phyloP scores from a whole-genome alignment of 2,329 filamentous ascomycete genomes.

The Pestalotiopsis fici region DNA sequence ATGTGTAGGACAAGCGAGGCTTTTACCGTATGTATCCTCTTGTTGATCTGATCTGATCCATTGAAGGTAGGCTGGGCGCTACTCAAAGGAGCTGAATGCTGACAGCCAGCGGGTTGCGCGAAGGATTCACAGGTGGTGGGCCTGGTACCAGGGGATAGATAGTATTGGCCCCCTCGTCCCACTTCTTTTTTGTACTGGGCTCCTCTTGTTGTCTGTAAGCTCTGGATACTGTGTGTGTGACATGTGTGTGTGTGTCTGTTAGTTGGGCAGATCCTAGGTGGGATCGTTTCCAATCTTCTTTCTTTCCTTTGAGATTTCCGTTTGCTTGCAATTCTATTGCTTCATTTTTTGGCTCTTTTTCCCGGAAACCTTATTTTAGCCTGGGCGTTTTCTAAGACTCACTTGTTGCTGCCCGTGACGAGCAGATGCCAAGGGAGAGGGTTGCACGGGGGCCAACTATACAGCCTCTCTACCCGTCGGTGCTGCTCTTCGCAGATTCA shows the following conservation, averaged over 20 bases:
- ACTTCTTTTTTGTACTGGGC: not conserved
- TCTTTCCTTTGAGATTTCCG: not conserved
- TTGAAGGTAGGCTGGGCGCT: not conserved
- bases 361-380: not conserved
- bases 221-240: not conserved
- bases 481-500: not conserved
- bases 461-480: not conserved
- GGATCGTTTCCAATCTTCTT: not conserved
- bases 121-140: not conserved
- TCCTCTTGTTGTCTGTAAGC: not conserved
- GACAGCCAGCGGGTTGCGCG: not conserved
- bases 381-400: too few species aligned
- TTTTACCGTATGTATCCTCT: not conserved
- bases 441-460: not conserved
- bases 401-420: not conserved
- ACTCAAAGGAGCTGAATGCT: not conserved
- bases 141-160: not conserved
- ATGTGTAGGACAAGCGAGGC: not conserved
- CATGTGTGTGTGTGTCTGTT: not conserved
- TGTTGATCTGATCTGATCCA: not conserved
- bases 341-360: not conserved
- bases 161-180: not conserved
- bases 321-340: not conserved
- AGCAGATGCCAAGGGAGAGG: not conserved
- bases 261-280: not conserved